A percentile compares a stretch with the other conserved stretches of the same genome.
phyloP scores from a whole-genome alignment of 2,329 filamentous ascomycete species.

The Emmonsiellopsis sp. region DNA sequence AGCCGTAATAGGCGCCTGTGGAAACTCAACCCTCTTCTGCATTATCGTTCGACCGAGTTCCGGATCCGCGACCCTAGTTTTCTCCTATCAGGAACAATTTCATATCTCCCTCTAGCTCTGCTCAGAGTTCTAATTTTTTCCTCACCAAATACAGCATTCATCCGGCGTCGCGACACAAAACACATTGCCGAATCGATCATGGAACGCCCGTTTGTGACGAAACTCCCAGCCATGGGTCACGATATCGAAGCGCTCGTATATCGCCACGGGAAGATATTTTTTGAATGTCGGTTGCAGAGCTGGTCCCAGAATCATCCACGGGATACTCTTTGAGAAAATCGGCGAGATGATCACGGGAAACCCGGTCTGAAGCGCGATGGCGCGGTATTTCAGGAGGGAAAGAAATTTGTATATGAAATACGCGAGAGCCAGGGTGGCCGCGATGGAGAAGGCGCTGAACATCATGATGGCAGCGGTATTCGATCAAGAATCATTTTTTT shows the following conservation, averaged over 20 bases:
- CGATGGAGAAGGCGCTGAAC: neutral
- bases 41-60: conserved; percentile 21
- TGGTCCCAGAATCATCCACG: conserved; percentile 21
- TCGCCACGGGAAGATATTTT: conserved; percentile 17
- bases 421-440: neutral
- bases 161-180: conserved; percentile 25
- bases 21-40: conserved; percentile 27
- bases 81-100: neutral
- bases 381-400: conserved; percentile 14
- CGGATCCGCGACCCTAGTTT: conserved; percentile 21
- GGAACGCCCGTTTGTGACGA: conserved; percentile 15
- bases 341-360: conserved; percentile 19
- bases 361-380: conserved; percentile 16
- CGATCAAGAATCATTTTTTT: too few species aligned
- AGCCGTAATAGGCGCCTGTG: conserved; percentile 16
- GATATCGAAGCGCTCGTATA: conserved; percentile 18
- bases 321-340: conserved; percentile 12
- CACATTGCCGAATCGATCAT: conserved; percentile 19
- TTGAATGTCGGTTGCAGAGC: conserved; percentile 13
- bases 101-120: neutral
- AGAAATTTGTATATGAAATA: conserved; percentile 5
- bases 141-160: conserved; percentile 11
- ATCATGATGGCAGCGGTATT: neutral
- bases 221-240: conserved; percentile 26
- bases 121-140: conserved; percentile 1